Conservation (phyloP, 2,329 filamentous ascomycete species). For the Blumeria hordei region DNA sequence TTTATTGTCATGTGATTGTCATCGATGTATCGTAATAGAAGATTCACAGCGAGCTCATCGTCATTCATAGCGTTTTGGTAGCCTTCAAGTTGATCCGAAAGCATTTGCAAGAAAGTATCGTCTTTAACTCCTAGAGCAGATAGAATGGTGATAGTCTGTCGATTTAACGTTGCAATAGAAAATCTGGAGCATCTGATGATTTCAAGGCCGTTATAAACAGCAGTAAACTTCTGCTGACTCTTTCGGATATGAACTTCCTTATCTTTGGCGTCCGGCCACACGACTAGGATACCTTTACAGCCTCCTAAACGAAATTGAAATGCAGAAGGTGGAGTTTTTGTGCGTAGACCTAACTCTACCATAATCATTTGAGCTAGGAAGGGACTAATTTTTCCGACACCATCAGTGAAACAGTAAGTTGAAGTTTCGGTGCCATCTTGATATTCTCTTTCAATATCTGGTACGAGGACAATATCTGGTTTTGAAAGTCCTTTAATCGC, state of each 20-base stretch:
- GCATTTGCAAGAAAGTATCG: conserved; percentile 39
- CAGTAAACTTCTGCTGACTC: conserved; percentile 72
- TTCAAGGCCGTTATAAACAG: conserved; percentile 48
- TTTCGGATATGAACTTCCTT: conserved; percentile 54
- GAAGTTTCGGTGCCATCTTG: conserved; percentile 18
- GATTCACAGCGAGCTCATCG: conserved; percentile 33
- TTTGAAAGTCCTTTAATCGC: conserved; percentile 40
- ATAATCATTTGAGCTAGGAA: conserved; percentile 53
- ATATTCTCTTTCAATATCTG: conserved; percentile 35
- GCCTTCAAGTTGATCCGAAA: conserved; percentile 39
- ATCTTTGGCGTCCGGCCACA: conserved; percentile 43
- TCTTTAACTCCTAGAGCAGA: conserved; percentile 51
- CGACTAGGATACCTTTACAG: conserved; percentile 67
- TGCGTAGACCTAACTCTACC: conserved; percentile 39
- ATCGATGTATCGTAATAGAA: conserved; percentile 58
- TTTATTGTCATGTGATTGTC: conserved; percentile 57
- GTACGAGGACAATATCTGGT: conserved; percentile 30
- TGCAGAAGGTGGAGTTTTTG: conserved; percentile 43
- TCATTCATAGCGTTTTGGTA: conserved; percentile 48
- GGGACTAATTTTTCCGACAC: conserved; percentile 73
- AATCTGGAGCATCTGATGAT: conserved; percentile 62
- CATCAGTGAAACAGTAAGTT: conserved; percentile 59
- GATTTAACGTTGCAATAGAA: conserved; percentile 59
- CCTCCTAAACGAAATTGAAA: conserved; percentile 86
- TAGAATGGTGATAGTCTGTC: conserved; percentile 73